A percentile compares a stretch with the other conserved stretches of the same genome.
These are phyloP conservation scores for Phytophthora megakarya DNA, from an alignment of 352 stramenopile species.

Conservation along the genomic window DNA sequence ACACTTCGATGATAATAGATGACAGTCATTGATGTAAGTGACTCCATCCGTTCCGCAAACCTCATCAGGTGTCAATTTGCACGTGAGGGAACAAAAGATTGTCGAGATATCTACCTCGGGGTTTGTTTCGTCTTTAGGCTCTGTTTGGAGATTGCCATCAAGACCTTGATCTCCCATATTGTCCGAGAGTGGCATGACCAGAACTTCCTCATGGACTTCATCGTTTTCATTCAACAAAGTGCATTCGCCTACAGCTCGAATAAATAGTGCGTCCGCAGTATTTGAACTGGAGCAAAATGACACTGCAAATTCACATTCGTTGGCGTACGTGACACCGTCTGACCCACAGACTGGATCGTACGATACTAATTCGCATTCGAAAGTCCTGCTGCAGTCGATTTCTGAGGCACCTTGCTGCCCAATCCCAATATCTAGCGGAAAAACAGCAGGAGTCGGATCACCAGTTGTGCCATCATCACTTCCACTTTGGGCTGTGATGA, in stretches of 20 bases:
- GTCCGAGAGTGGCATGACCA: neutral
- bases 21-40: constrained; percentile 62
- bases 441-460: neutral
- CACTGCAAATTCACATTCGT: constrained; percentile 39
- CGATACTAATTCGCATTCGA: constrained; percentile 17
- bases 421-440: constrained; percentile 9
- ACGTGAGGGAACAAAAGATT: constrained; percentile 39
- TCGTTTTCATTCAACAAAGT: neutral
- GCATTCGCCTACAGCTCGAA: constrained; percentile 25
- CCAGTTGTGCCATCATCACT: neutral
- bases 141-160: neutral
- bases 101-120: constrained; percentile 22
- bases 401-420: constrained; percentile 2
- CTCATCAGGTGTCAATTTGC: constrained; percentile 35
- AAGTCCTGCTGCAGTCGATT: constrained; percentile 22
- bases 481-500: constrained; percentile 6
- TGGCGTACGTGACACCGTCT: constrained; percentile 46
- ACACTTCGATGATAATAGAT: constrained; percentile 54
- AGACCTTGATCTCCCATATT: neutral
- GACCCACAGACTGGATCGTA: constrained; percentile 45
- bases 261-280: constrained; percentile 18
- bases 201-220: neutral
- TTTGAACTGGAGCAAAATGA: constrained; percentile 20
- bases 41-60: constrained; percentile 60
- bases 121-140: neutral